Conservation (phyloP, 1,284 basidiomycete genomes). For the Jaminaea rosea region DNA sequence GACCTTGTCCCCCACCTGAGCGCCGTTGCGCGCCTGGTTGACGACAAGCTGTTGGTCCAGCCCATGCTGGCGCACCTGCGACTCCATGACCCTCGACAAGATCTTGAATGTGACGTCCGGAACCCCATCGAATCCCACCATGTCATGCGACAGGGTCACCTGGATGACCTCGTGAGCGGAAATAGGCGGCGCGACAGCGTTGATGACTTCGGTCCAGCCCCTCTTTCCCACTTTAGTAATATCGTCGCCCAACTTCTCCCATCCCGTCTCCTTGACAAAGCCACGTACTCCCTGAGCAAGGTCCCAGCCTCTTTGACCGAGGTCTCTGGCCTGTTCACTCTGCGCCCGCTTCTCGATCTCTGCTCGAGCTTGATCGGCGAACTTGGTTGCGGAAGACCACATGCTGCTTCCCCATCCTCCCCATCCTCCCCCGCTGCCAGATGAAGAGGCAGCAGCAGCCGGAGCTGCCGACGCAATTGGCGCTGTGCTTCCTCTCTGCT, state of each 20-base stretch:
- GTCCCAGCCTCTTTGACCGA: constrained; percentile 18
- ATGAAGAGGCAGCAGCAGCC: too few species aligned
- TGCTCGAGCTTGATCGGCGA: constrained; percentile 41
- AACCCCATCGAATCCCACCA: constrained; percentile 90
- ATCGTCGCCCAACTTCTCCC: constrained; percentile 34
- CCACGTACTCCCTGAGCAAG: constrained; percentile 35
- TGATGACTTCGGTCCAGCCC: constrained; percentile 63
- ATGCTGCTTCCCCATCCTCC: constrained; percentile 57
- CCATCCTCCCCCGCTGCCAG: constrained; percentile 61
- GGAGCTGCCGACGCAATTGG: too few species aligned
- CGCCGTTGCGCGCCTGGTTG: constrained; percentile 23
- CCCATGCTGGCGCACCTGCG: constrained; percentile 19
- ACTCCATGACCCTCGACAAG: constrained; percentile 36
- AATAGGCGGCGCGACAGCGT: constrained; percentile 94
- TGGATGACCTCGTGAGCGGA: constrained; percentile 95
- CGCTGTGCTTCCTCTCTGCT: too few species aligned
- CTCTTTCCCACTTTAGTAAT: constrained; percentile 30
- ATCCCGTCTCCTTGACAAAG: constrained; percentile 28
- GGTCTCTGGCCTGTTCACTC: constrained; percentile 12
- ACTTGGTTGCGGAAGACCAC: constrained; percentile 48
- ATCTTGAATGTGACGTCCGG: constrained; percentile 78
- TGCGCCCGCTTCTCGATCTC: constrained; percentile 39
- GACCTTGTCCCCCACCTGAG: neutral
- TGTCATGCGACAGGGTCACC: constrained; percentile 84
- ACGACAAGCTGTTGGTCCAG: constrained; percentile 34